A percentile compares a stretch with the other conserved stretches of the same genome.
Evolutionary conservation across 2,329 filamentous ascomycete genomes (phyloP).

Genomic region (Diaporthe aspalathi): DNA sequence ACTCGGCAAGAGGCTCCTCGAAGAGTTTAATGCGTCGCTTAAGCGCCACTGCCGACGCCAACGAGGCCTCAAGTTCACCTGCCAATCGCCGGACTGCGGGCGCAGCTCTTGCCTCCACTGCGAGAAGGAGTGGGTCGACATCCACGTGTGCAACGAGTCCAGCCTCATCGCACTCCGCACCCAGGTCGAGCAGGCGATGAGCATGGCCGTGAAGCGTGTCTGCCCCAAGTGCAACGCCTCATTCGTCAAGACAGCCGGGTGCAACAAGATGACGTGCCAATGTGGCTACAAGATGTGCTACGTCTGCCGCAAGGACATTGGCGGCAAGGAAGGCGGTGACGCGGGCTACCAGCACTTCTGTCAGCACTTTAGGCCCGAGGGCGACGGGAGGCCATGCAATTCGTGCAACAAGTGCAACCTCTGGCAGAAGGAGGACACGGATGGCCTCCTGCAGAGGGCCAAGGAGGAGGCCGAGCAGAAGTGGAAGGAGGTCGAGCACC

Average conservation of each 20-base stretch:
- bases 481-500: slow-evolving; percentile 75
- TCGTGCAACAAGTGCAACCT: slow-evolving; percentile 87
- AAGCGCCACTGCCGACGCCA: slow-evolving; percentile 75
- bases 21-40: slow-evolving; percentile 69
- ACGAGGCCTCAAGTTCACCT: slow-evolving; percentile 81
- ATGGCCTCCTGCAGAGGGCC: slow-evolving; percentile 74
- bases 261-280: slow-evolving; percentile 95
- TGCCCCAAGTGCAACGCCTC: slow-evolving; percentile 91
- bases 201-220: slow-evolving; percentile 92
- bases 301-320: slow-evolving; percentile 84
- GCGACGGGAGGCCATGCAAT: slow-evolving; percentile 75
- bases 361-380: slow-evolving; percentile 89
- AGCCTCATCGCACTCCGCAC: slow-evolving; percentile 84
- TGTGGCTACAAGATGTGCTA: slow-evolving; percentile 99
- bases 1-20: slow-evolving; percentile 54
- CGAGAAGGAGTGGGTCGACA: slow-evolving; percentile 84
- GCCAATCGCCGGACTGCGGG: slow-evolving; percentile 75
- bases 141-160: slow-evolving; percentile 90
- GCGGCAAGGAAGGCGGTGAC: slow-evolving; percentile 54
- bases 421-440: slow-evolving; percentile 80
- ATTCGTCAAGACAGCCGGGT: slow-evolving; percentile 93
- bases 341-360: slow-evolving; percentile 96
- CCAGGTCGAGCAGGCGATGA: slow-evolving; percentile 92
- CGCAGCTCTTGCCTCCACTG: slow-evolving; percentile 85
- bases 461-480: slow-evolving; percentile 77